Conservation (phyloP, 768 basidiomycete genomes). For the Tephrocybe sp. region DNA sequence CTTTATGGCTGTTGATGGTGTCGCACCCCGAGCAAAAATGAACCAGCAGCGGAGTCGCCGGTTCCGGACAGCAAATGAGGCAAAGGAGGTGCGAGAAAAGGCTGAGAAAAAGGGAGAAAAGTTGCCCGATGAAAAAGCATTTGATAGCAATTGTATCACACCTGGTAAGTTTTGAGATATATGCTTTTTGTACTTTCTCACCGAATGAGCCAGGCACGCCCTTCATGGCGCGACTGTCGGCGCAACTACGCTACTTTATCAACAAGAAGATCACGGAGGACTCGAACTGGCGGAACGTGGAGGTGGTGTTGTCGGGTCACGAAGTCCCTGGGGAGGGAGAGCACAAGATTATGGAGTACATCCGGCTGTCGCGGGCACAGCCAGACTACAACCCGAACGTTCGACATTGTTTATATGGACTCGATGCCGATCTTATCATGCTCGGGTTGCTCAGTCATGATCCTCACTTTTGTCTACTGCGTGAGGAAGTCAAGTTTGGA, state of each 20-base stretch:
- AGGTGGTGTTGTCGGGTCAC: constrained; percentile 94
- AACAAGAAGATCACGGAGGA: constrained; percentile 99
- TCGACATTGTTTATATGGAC: constrained; percentile 96
- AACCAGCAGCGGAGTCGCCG: constrained; percentile 95
- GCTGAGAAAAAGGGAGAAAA: constrained; percentile 89
- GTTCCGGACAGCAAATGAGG: constrained; percentile 94
- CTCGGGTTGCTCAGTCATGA: constrained; percentile 95
- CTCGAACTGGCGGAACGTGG: constrained; percentile 88
- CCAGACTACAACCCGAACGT: constrained; percentile 95
- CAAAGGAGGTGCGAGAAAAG: constrained; percentile 82
- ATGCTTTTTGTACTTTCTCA: not conserved
- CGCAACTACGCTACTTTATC: constrained; percentile 92
- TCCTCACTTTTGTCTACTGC: constrained; percentile 95
- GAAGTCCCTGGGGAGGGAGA: constrained; percentile 99
- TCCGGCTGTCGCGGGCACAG: constrained; percentile 91
- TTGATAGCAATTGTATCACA: constrained; percentile 98
- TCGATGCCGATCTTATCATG: constrained; percentile 99
- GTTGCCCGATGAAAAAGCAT: constrained; percentile 90
- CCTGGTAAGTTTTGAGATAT: constrained; percentile 60
- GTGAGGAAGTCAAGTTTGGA: constrained; percentile 99
- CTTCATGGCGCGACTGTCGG: constrained; percentile 93
- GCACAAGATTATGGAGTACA: constrained; percentile 99
- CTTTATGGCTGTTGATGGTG: constrained; percentile 98
- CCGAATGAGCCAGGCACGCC: constrained; percentile 66
- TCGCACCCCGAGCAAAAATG: constrained; percentile 98